Conservation (phyloP, 768 basidiomycete species). For the Panellus pusillus region DNA sequence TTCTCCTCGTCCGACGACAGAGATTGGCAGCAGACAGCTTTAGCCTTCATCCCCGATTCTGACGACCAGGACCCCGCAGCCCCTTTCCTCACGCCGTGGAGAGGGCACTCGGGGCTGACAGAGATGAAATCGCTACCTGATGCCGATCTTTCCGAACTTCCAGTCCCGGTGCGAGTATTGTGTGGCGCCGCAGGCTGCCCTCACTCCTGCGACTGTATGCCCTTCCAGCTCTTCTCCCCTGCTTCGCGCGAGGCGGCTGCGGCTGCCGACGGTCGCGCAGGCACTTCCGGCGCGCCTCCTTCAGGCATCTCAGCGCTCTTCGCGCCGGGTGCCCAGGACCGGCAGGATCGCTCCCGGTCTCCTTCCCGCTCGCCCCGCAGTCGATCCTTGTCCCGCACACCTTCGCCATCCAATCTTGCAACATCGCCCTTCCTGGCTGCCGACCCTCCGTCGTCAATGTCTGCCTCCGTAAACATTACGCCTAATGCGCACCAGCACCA, state of each 20-base stretch:
- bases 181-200: conserved; percentile 26
- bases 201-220: conserved; percentile 20
- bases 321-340: background rate
- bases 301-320: background rate
- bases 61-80: background rate
- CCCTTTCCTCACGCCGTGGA: conserved; percentile 20
- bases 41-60: background rate
- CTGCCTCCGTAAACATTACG: conserved; percentile 20
- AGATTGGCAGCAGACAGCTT: background rate
- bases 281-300: background rate
- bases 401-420: conserved; percentile 7
- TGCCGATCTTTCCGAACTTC: conserved; percentile 10
- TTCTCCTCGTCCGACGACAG: conserved; percentile 2
- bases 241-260: conserved; percentile 16
- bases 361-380: conserved; percentile 26
- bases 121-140: conserved; percentile 8
- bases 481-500: conserved; percentile 24
- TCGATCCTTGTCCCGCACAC: conserved; percentile 16
- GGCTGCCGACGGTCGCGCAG: background rate
- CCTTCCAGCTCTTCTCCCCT: conserved; percentile 17
- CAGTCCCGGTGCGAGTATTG: conserved; percentile 3
- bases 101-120: background rate
- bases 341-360: conserved; percentile 17
- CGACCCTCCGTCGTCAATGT: conserved; percentile 23
- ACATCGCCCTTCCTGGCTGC: background rate